Evolutionary conservation across 768 basidiomycete species (phyloP).

Genomic region (Amanita thiersii): DNA sequence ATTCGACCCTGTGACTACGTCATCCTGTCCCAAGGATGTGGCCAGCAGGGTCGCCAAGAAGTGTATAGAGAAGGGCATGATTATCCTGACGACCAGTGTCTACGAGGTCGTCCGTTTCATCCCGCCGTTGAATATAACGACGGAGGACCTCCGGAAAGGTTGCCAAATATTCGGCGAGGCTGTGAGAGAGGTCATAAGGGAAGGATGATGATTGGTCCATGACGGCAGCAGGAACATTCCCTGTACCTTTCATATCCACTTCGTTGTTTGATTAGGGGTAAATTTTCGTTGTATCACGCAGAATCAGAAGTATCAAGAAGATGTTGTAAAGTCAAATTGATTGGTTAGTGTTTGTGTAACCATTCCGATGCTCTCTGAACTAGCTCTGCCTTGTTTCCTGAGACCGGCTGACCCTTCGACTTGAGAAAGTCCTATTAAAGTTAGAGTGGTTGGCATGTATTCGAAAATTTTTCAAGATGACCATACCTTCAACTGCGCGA

Average conservation of each 20-base stretch:
- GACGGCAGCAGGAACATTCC: background rate
- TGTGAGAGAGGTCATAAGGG: slow-evolving; percentile 58
- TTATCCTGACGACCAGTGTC: slow-evolving; percentile 84
- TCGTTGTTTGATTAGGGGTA: background rate
- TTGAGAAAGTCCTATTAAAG: slow-evolving; percentile 59
- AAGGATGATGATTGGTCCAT: slow-evolving; percentile 20
- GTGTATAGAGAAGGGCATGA: slow-evolving; percentile 80
- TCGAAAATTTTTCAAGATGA: slow-evolving; percentile 4
- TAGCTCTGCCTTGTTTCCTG: slow-evolving; percentile 71
- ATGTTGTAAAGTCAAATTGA: background rate
- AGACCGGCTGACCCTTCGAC: slow-evolving; percentile 47
- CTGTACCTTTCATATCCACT: background rate
- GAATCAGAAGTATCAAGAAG: background rate
- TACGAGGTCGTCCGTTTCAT: slow-evolving; percentile 91
- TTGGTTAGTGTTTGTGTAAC: slow-evolving; percentile 37
- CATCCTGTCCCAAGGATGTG: slow-evolving; percentile 33
- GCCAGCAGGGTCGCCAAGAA: slow-evolving; percentile 65
- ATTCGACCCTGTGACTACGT: slow-evolving; percentile 34
- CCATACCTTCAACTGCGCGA: slow-evolving; percentile 71
- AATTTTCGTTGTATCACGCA: background rate
- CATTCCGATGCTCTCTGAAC: slow-evolving; percentile 59
- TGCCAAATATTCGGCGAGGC: slow-evolving; percentile 58
- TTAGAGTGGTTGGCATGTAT: slow-evolving; percentile 8
- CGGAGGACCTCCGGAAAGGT: slow-evolving; percentile 68
- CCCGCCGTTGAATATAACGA: slow-evolving; percentile 76